Evolutionary conservation across 164 flowering plant genomes (phyloP), one percentile per base, ranked within the genome.

Genomic region (Paratinospora sagittata): DNA sequence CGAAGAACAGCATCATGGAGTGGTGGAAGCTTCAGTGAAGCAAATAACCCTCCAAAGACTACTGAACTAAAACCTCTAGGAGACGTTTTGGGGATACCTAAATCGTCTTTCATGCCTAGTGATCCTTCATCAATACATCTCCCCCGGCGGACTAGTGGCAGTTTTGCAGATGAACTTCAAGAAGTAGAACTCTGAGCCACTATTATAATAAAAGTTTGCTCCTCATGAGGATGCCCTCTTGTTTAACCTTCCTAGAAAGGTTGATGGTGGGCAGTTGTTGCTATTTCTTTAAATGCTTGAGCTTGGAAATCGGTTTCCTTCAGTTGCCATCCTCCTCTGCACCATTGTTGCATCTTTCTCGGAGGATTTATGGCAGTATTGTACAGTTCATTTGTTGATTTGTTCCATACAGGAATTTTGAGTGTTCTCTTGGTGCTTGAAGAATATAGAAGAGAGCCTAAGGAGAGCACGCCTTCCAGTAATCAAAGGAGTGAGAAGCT

Each of bases 1-100:
- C 81, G 97, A 23, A 79, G 94, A 43, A 83, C 97, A 33, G 90
- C 92, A 6, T 94, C 98, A 66, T 94, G 98, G 98, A 81, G 96
- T 72, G n/a, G n/a, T n/a, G 90, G 86, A 62, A 81, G 82, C 73
- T 74, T 78, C 17, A 63, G 33, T 58, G 81, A 80, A 41, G 47
- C 79, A 23, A 71, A 68, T 37, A 73, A 75, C 43, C 77, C 82
- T 73, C 79, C 85, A 23, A 77, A 70, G 6, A 64, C 21, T 47
- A 27, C 68, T 12, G 88, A 83, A 77, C 27, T 71, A 13, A 84
- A 71, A 75, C 84, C 87, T 73, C 64, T 70, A 24, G 89, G 87
- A 19, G 90, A 81, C 65, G 79, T 72, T 39, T 68, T 82, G 67
- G 79, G 85, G 27, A 79, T 82, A 81, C 79, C 88, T 10, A 86